A percentile compares a stretch with the other conserved stretches of the same genome.
Conservation (phyloP, 805 yeast species). For the Candida coquimbonensis region DNA sequence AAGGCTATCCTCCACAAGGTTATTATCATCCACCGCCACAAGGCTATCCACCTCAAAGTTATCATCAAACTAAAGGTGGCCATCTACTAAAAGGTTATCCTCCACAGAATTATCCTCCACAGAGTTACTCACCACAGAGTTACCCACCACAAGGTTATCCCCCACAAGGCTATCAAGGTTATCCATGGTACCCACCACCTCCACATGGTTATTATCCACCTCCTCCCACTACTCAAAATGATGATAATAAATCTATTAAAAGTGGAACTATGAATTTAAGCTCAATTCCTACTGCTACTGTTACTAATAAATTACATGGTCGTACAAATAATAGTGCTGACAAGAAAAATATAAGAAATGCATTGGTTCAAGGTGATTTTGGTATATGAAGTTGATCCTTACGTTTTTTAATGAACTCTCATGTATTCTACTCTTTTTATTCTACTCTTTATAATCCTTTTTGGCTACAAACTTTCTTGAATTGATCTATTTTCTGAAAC, state of each 20-base stretch:
- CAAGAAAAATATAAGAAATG: constrained; percentile 55
- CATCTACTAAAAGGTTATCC: constrained; percentile 13
- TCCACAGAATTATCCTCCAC: constrained; percentile 19
- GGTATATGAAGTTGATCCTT: constrained; percentile 40
- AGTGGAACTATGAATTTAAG: constrained; percentile 36
- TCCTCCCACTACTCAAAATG: constrained; percentile 6
- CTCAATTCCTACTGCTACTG: constrained; percentile 38
- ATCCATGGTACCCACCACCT: constrained; percentile 10
- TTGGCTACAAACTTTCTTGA: no score
- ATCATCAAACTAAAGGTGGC: constrained; percentile 1
- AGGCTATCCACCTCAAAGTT: constrained; percentile 11
- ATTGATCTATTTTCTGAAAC: no score
- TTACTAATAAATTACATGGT: constrained; percentile 38
- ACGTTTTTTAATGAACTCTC: neutral
- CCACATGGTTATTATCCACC: constrained; percentile 14
- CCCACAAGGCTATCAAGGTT: constrained; percentile 10
- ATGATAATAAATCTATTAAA: constrained; percentile 15
- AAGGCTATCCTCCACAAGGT: constrained; percentile 8
- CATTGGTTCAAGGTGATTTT: constrained; percentile 58
- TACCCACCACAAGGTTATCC: constrained; percentile 11
- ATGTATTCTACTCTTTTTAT: no score
- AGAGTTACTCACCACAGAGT: constrained; percentile 19
- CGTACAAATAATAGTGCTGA: constrained; percentile 32
- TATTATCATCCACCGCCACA: constrained; percentile 12
- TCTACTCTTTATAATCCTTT: no score